Evolutionary conservation across 2,329 filamentous ascomycete species (phyloP).

Genomic region (Aureobasidium sp.): DNA sequence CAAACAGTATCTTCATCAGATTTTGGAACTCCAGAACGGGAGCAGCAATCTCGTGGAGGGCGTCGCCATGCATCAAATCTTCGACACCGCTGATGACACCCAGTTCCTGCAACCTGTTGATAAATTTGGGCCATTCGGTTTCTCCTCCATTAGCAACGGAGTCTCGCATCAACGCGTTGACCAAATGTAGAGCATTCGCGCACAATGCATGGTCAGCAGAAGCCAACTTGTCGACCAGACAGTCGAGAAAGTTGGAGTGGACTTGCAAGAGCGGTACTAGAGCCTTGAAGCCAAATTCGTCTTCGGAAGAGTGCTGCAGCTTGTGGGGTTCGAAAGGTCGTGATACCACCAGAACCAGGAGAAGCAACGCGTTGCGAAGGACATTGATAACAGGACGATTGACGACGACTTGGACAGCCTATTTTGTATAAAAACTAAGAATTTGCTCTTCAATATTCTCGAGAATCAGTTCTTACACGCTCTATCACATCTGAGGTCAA

Average conservation of each 20-base stretch:
- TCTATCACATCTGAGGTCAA: constrained; percentile 66
- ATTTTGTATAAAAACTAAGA: constrained; percentile 13
- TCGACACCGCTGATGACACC: constrained; percentile 88
- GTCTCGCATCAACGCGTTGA: constrained; percentile 92
- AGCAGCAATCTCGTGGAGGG: constrained; percentile 81
- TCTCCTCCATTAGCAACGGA: constrained; percentile 70
- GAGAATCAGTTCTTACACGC: constrained; percentile 44
- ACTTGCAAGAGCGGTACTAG: constrained; percentile 86
- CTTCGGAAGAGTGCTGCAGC: constrained; percentile 43
- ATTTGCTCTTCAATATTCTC: background rate
- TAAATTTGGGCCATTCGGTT: constrained; percentile 90
- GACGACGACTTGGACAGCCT: constrained; percentile 84
- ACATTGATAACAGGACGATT: constrained; percentile 96
- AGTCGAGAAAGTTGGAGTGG: constrained; percentile 89
- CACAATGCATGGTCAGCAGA: constrained; percentile 93
- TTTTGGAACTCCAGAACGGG: constrained; percentile 90
- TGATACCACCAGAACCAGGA: constrained; percentile 86
- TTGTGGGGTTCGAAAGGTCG: constrained; percentile 51
- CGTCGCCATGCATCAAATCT: constrained; percentile 87
- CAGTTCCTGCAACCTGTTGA: constrained; percentile 86
- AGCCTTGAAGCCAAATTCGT: constrained; percentile 78
- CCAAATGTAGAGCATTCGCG: constrained; percentile 87
- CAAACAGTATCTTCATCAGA: constrained; percentile 75
- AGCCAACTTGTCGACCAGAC: constrained; percentile 83
- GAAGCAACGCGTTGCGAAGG: constrained; percentile 90